Percentiles rank a stretch among this genome's conserved stretches.
Evolutionary conservation across 164 flowering plant genomes (phyloP).

Genomic region (Liquidambar formosana): DNA sequence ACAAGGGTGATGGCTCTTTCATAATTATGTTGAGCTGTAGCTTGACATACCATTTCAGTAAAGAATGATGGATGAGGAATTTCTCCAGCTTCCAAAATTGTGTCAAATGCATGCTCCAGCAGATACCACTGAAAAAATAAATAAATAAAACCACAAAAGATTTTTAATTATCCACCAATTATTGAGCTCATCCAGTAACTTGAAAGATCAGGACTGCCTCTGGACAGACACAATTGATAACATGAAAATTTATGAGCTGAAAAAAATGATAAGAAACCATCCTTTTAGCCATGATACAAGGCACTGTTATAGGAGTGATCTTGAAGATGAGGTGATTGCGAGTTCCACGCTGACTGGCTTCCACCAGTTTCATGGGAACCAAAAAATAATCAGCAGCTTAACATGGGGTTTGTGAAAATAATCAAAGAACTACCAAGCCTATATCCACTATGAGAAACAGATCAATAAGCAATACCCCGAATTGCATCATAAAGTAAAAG

Average conservation of each 20-base stretch:
- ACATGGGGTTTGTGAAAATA: not conserved
- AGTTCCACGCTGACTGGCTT: not conserved
- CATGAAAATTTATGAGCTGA: not conserved
- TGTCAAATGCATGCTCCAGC: slow-evolving; percentile 87
- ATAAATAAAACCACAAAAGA: slow-evolving; percentile 17
- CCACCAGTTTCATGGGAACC: not conserved
- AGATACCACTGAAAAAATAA: slow-evolving; percentile 77
- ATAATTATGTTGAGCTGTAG: slow-evolving; percentile 37
- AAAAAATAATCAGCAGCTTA: slow-evolving; percentile 1
- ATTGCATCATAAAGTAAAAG: no score
- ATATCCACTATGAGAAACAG: not conserved
- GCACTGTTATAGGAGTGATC: not conserved
- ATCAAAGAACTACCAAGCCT: not conserved
- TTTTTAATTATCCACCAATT: not conserved
- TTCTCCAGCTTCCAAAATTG: slow-evolving; percentile 75
- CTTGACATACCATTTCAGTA: slow-evolving; percentile 72
- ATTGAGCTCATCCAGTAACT: not conserved
- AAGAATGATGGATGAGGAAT: slow-evolving; percentile 63
- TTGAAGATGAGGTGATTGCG: not conserved
- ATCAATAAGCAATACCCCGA: not conserved
- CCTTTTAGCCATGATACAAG: not conserved
- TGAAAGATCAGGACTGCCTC: not conserved
- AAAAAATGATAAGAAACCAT: not conserved
- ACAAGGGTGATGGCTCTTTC: slow-evolving; percentile 55
- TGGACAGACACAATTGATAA: not conserved